Conservation (phyloP, 306 rosid genomes). For the Lotus japonicus region DNA sequence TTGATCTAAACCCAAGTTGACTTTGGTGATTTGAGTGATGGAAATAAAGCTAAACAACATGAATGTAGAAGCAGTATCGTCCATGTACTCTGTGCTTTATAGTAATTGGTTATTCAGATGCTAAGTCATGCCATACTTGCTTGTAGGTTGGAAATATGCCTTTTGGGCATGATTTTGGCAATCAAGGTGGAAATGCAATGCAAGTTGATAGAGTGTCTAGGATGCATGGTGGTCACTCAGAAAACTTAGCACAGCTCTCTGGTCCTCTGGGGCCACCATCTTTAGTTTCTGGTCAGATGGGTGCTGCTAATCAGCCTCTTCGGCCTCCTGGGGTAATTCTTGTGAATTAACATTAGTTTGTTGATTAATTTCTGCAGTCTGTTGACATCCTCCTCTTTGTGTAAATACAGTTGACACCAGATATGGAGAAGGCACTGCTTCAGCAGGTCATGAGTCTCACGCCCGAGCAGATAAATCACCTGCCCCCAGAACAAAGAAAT, state of each 20-base stretch:
- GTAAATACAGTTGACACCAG: slow-evolving; percentile 64
- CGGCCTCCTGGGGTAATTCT: slow-evolving; percentile 45
- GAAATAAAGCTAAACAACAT: neutral
- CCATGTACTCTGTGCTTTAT: neutral
- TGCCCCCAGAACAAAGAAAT: slow-evolving; percentile 90
- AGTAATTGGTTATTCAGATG: slow-evolving; percentile 7
- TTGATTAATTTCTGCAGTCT: neutral
- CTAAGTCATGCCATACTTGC: slow-evolving; percentile 11
- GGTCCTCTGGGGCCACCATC: slow-evolving; percentile 49
- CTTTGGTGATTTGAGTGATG: neutral
- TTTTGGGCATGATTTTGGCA: slow-evolving; percentile 58
- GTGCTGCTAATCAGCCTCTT: slow-evolving; percentile 50
- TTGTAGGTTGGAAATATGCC: slow-evolving; percentile 60
- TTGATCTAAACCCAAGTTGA: neutral
- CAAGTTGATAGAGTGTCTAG: slow-evolving; percentile 74
- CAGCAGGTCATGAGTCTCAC: slow-evolving; percentile 99
- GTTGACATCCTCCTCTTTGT: slow-evolving; percentile 25
- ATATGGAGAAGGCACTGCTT: slow-evolving; percentile 89
- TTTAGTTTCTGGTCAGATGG: slow-evolving; percentile 47
- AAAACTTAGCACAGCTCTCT: slow-evolving; percentile 52
- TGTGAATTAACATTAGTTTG: slow-evolving; percentile 7
- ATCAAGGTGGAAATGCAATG: slow-evolving; percentile 62
- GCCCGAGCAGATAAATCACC: slow-evolving; percentile 71
- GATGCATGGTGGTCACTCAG: slow-evolving; percentile 62
- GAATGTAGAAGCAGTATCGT: neutral